Evolutionary conservation across 148 eudicot species (phyloP), one percentile per base, ranked within the genome.

Genomic region (Amaranthus cruentus): DNA sequence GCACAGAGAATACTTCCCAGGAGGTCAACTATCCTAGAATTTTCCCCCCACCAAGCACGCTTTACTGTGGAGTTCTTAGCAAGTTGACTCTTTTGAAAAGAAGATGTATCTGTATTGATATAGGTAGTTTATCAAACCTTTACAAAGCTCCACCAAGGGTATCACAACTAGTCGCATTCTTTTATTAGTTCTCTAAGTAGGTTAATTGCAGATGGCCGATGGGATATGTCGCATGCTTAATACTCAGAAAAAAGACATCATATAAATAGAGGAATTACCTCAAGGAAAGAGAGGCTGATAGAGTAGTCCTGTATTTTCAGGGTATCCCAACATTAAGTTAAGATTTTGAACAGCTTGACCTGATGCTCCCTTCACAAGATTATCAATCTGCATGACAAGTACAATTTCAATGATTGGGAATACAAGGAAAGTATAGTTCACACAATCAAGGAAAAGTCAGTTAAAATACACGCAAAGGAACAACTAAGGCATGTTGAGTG

Each of bases 321-420:
- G 88, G 70, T 87, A 80, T 84, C 99, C 99, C 97, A 90, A 87
- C 96, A 95, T 95, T 78, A 92, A 83, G 88, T 95, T 95, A 9
- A 95, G 92, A 85, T 95, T 95, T 80, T 95, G 99, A 61, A 95
- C 71, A 59, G 99, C 99, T 87, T 95, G 99, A 77, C 99, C 99
- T 47, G 99, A 95, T 64, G 99, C 99, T 67, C 97, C 99, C 76
- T 95, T 95, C 42, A 95, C 96, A 58, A 95, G 97, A 77, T 95
- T 95, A 82, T 95, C 97, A 68, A 95, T 88, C 92, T 91, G 90
- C 86, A 79, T 58, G 14, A 73, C 14, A 53, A 54, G 18, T 14
- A n/a, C n/a, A 46, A 12, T 11, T 72, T 53, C 75, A 62, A 13
- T 44, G 21, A 55, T 6, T n/a, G 65, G 52, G 18, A 13, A 66